phyloP scores from a whole-genome alignment of 23 red algal genomes.

The Cyanidiococcus yangmingshanensis region DNA sequence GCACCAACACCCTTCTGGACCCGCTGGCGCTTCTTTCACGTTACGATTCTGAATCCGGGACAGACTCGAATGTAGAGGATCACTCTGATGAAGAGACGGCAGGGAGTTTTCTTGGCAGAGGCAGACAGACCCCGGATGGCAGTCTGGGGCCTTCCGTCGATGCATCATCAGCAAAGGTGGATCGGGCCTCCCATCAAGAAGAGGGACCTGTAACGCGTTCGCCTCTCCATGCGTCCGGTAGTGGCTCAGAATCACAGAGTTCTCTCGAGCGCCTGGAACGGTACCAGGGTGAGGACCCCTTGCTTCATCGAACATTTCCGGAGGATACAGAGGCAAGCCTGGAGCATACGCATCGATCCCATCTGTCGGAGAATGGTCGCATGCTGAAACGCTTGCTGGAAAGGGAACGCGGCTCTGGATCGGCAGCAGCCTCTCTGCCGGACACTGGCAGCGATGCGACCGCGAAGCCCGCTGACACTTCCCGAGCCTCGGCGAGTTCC shows the following conservation, averaged over 20 bases:
- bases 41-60: neutral
- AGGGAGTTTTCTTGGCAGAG: neutral
- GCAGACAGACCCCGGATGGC: neutral
- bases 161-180: neutral
- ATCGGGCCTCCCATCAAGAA: neutral
- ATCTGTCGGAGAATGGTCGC: neutral
- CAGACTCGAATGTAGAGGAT: neutral
- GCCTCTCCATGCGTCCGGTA: neutral
- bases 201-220: neutral
- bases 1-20: neutral
- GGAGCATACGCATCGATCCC: neutral
- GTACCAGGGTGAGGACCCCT: neutral
- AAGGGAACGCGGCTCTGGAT: no score
- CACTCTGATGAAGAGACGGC: neutral
- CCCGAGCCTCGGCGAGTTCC: no score
- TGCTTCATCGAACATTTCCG: neutral
- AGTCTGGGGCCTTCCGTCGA: neutral
- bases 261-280: neutral
- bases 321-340: neutral
- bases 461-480: no score
- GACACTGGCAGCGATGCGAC: no score
- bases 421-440: no score
- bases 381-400: conserved; percentile 11
- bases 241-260: neutral
- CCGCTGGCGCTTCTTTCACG: neutral